Evolutionary conservation across 1,284 basidiomycete species (phyloP).

Genomic region (Uromyces viciae-fabae): DNA sequence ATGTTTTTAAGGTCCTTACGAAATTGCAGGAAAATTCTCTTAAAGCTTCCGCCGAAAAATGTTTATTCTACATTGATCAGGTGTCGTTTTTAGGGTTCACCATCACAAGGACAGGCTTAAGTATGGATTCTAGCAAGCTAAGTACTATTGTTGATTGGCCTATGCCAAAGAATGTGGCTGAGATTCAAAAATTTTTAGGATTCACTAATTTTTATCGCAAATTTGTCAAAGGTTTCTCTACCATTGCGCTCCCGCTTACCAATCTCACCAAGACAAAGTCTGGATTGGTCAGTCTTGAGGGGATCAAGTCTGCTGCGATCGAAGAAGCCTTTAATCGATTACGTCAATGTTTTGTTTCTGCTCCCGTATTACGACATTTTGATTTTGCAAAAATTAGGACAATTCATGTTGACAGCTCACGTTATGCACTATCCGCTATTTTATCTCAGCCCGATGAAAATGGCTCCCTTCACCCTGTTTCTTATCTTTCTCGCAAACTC

Average conservation of each 20-base stretch:
- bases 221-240: conserved; percentile 21
- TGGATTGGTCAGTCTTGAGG: background rate
- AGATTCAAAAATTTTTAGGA: conserved; percentile 7
- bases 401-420: conserved; percentile 52
- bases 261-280: background rate
- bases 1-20: background rate
- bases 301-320: background rate
- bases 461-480: conserved; percentile 26
- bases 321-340: background rate
- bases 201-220: conserved; percentile 24
- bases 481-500: conserved; percentile 35
- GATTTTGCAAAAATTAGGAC: conserved; percentile 46
- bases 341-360: background rate
- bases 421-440: conserved; percentile 45
- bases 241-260: conserved; percentile 6
- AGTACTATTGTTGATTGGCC: conserved; percentile 24
- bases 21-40: background rate
- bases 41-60: conserved; percentile 19
- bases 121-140: conserved; percentile 26
- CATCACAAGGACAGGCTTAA: background rate
- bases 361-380: conserved; percentile 10
- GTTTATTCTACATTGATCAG: background rate
- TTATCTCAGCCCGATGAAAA: conserved; percentile 37
- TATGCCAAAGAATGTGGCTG: background rate
- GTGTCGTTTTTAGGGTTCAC: conserved; percentile 26